phyloP scores from a whole-genome alignment of 768 basidiomycete genomes.

The Holtermannia corniformis region DNA sequence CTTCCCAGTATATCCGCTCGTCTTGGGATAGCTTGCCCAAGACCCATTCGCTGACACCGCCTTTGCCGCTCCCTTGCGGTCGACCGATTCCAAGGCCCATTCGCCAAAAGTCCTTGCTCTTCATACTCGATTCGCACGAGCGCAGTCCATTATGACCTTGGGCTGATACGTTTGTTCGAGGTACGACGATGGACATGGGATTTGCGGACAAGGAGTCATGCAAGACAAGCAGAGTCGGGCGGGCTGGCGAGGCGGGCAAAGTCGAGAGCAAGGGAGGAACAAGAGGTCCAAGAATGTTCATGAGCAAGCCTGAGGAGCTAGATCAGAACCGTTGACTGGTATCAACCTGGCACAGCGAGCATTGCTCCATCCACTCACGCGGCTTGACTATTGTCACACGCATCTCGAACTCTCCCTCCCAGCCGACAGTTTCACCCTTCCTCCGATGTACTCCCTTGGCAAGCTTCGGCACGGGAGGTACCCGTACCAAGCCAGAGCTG shows the following conservation, averaged over 20 bases:
- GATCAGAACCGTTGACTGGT: neutral
- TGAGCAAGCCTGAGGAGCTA: slow-evolving; percentile 4
- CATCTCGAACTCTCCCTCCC: neutral
- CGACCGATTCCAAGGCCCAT: slow-evolving; percentile 12
- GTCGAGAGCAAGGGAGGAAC: slow-evolving; percentile 9
- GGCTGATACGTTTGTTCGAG: slow-evolving; percentile 1
- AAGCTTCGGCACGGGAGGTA: neutral
- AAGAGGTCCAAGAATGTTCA: slow-evolving; percentile 12
- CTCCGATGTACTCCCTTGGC: neutral
- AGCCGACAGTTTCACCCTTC: neutral
- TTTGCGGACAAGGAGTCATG: slow-evolving; percentile 11
- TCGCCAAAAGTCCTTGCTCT: slow-evolving; percentile 8
- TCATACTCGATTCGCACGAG: slow-evolving; percentile 8
- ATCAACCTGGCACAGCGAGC: neutral
- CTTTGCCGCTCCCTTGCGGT: slow-evolving; percentile 1
- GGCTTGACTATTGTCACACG: slow-evolving; percentile 11
- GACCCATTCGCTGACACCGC: slow-evolving; percentile 11
- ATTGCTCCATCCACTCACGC: neutral
- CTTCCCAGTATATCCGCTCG: slow-evolving; percentile 13
- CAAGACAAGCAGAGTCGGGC: slow-evolving; percentile 4
- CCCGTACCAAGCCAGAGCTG: neutral
- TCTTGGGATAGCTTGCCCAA: slow-evolving; percentile 7
- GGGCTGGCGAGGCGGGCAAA: neutral
- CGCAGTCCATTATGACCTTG: slow-evolving; percentile 15
- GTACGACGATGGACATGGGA: neutral